phyloP scores from a whole-genome alignment of 805 yeast genomes.

The Ogataea nonfermentans region DNA sequence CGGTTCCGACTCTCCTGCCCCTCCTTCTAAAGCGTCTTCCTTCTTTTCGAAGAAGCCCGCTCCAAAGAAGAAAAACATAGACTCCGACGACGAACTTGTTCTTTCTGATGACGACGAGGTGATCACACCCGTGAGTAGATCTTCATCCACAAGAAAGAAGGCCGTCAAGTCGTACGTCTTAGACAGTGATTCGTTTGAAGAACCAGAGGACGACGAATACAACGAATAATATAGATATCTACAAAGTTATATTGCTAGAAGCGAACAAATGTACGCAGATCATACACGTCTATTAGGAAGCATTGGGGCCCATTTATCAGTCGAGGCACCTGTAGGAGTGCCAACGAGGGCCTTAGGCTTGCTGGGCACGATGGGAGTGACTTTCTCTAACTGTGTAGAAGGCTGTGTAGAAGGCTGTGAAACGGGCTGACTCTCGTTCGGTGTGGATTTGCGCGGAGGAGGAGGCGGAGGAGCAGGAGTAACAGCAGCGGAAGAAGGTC shows the following conservation, averaged over 20 bases:
- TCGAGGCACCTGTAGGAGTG: slow-evolving; percentile 12
- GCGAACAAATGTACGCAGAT: neutral
- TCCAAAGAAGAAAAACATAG: slow-evolving; percentile 12
- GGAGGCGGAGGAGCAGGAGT: slow-evolving; percentile 34
- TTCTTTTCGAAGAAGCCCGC: slow-evolving; percentile 14
- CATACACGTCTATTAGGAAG: slow-evolving; percentile 30
- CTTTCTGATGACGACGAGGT: slow-evolving; percentile 15
- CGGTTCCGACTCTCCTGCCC: slow-evolving; percentile 1
- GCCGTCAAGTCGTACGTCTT: slow-evolving; percentile 22
- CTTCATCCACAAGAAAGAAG: slow-evolving; percentile 15
- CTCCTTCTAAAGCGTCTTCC: slow-evolving; percentile 18
- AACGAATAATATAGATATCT: slow-evolving; percentile 16
- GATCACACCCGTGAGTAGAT: slow-evolving; percentile 14
- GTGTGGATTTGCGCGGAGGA: slow-evolving; percentile 24
- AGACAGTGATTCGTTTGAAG: slow-evolving; percentile 16
- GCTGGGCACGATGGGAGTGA: slow-evolving; percentile 34
- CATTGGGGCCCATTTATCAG: slow-evolving; percentile 32
- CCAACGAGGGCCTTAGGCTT: slow-evolving; percentile 30
- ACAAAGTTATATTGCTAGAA: slow-evolving; percentile 1
- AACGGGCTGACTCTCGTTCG: neutral
- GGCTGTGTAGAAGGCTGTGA: neutral
- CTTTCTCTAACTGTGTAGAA: slow-evolving; percentile 16
- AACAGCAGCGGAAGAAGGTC: slow-evolving; percentile 28
- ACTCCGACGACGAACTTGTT: slow-evolving; percentile 12
- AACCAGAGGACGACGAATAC: slow-evolving; percentile 19